These are phyloP conservation scores for Spergularia marina DNA, from an alignment of 148 eudicot genomes.

Conservation along the genomic window DNA sequence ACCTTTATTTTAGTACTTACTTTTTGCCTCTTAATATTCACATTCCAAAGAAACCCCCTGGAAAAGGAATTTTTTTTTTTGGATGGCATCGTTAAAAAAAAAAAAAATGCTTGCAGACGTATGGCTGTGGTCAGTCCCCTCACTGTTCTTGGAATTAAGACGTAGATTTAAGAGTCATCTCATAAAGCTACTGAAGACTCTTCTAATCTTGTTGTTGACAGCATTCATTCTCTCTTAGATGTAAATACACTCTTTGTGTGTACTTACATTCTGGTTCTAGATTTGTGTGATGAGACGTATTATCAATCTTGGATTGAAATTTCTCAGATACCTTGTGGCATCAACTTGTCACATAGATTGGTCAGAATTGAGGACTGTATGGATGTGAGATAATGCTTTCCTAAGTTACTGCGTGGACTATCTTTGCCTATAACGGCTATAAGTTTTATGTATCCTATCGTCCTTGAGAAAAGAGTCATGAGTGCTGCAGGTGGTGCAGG, in stretches of 20 bases:
- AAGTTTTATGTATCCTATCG: not conserved
- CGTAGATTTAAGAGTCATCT: no score
- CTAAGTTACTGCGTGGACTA: not conserved
- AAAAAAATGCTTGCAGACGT: no score
- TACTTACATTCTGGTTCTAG: not conserved
- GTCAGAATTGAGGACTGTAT: not conserved
- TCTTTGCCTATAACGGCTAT: not conserved
- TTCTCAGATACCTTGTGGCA: not conserved
- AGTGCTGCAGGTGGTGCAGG: not conserved
- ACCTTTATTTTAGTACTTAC: not conserved
- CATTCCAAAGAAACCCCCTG: no score
- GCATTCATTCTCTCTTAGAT: no score
- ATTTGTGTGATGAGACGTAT: not conserved
- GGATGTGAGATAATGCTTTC: not conserved
- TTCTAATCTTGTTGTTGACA: no score
- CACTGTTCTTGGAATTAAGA: no score
- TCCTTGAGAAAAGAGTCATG: not conserved
- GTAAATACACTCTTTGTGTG: no score
- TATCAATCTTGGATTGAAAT: not conserved
- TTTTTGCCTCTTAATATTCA: no score
- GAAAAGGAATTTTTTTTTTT: no score
- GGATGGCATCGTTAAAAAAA: no score
- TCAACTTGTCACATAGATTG: not conserved
- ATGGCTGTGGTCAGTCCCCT: no score
- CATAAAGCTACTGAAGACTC: no score